Conservation (phyloP, 1,284 basidiomycete species). For the Kalmanozyma brasiliensis region DNA sequence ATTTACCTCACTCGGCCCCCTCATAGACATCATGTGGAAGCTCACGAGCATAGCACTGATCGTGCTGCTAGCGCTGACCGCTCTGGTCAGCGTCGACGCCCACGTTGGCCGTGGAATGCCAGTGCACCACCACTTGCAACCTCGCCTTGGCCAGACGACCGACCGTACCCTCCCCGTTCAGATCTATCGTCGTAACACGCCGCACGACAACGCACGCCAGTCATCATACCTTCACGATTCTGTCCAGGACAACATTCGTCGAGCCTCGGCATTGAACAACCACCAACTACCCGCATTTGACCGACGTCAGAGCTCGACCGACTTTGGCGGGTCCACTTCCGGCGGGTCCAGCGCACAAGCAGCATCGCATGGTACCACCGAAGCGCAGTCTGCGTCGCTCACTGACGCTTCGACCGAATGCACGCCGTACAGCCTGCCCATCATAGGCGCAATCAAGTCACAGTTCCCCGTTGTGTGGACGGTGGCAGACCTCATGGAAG, state of each 20-base stretch:
- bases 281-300: not conserved
- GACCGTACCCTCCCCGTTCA: not conserved
- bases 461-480: constrained; percentile 62
- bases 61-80: too few species aligned
- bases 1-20: too few species aligned
- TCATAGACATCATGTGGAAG: too few species aligned
- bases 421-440: constrained; percentile 36
- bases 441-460: constrained; percentile 24
- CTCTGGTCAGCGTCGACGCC: too few species aligned
- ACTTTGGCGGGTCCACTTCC: constrained; percentile 1
- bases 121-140: constrained; percentile 7
- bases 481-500: constrained; percentile 63
- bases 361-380: constrained; percentile 21
- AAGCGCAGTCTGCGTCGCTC: constrained; percentile 26
- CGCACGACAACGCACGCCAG: constrained; percentile 2
- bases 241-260: constrained; percentile 13
- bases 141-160: constrained; percentile 10
- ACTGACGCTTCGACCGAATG: constrained; percentile 27
- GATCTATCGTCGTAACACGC: constrained; percentile 7
- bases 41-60: too few species aligned
- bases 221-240: constrained; percentile 9
- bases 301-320: not conserved
- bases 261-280: constrained; percentile 5
- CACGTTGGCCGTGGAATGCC: constrained; percentile 17
- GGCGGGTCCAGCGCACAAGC: not conserved